A percentile compares a stretch with the other conserved stretches of the same genome.
Conservation (phyloP, 108 stramenopile genomes). For the Parietichytrium sp. region DNA sequence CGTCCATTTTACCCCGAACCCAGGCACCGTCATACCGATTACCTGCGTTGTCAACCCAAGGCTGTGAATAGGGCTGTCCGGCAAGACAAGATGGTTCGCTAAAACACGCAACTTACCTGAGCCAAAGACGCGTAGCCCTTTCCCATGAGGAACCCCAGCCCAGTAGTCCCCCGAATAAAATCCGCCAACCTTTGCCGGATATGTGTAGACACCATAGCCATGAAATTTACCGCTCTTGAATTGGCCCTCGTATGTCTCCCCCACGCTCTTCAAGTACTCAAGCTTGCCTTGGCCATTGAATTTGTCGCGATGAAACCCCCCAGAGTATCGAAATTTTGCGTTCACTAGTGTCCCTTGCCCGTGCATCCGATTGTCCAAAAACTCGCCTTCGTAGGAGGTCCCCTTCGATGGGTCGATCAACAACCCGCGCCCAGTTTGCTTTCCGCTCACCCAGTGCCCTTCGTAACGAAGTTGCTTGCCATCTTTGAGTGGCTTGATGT, state of each 20-base stretch:
- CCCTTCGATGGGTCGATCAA: neutral
- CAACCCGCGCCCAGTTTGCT: neutral
- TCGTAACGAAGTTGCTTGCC: neutral
- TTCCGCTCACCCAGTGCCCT: neutral
- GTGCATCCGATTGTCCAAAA: neutral
- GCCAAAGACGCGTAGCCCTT: neutral
- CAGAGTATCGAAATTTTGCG: constrained; percentile 14
- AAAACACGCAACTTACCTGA: too few relatives aligned
- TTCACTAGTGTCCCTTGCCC: neutral
- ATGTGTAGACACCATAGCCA: constrained; percentile 20
- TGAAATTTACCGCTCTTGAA: neutral
- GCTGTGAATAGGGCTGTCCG: too few relatives aligned
- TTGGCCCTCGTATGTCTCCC: neutral
- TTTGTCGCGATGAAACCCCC: neutral
- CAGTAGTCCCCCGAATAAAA: neutral
- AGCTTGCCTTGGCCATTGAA: neutral
- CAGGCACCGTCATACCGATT: constrained; percentile 13
- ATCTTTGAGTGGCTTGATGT: neutral
- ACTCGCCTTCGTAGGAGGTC: constrained; percentile 15
- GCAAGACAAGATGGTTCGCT: too few relatives aligned
- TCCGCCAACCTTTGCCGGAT: neutral
- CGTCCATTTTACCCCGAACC: constrained; percentile 16
- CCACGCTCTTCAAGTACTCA: neutral
- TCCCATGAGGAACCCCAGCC: neutral
- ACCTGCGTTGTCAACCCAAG: too few relatives aligned